These are phyloP conservation scores for Graphilbum ipis-grandicollis DNA, from an alignment of 2,329 filamentous ascomycete genomes.

Conservation along the genomic window DNA sequence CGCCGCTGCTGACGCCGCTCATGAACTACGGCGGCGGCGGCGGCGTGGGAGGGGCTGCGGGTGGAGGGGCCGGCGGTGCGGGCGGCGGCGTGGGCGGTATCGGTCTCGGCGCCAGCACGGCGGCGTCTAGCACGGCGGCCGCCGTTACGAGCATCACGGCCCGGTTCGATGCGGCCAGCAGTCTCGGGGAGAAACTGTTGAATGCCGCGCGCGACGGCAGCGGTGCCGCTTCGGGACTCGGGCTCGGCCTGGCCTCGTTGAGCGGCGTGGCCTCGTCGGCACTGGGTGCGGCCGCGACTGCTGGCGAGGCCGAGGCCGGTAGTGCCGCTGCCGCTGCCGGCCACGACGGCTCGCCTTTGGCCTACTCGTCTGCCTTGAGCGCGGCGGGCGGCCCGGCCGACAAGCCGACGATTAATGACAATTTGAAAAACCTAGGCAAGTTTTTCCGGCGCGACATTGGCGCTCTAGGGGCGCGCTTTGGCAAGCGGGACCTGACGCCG, in stretches of 20 bases:
- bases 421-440: slow-evolving; percentile 87
- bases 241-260: slow-evolving; percentile 14
- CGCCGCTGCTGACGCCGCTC: slow-evolving; percentile 53
- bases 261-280: no score
- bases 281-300: background rate
- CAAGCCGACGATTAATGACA: slow-evolving; percentile 71
- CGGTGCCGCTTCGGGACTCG: background rate
- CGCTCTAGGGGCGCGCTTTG: slow-evolving; percentile 56
- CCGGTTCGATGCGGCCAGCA: slow-evolving; percentile 8
- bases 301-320: background rate
- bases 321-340: slow-evolving; percentile 41
- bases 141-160: background rate
- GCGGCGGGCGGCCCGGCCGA: slow-evolving; percentile 19
- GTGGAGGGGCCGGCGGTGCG: slow-evolving; percentile 9
- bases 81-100: no score
- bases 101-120: slow-evolving; percentile 19
- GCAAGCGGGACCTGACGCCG: slow-evolving; percentile 34
- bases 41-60: background rate
- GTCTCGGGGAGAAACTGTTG: slow-evolving; percentile 77
- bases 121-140: slow-evolving; percentile 19
- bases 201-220: slow-evolving; percentile 66
- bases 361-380: no score
- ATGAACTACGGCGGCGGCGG: slow-evolving; percentile 25
- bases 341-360: slow-evolving; percentile 50
- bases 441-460: slow-evolving; percentile 86